phyloP scores from a whole-genome alignment of 129 eudicot species.

The Artemisia tridentata region DNA sequence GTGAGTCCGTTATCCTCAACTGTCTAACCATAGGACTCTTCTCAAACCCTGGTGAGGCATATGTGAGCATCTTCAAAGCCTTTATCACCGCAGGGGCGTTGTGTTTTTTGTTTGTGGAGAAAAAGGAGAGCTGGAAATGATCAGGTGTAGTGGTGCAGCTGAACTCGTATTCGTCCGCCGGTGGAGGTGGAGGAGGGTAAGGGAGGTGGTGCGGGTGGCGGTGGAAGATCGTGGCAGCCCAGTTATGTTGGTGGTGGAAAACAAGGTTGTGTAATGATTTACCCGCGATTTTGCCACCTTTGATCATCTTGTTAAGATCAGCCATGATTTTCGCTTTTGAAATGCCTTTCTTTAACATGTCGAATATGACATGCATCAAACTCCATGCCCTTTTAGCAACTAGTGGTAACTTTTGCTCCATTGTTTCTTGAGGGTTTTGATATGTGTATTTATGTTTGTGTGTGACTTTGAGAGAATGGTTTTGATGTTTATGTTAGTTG shows the following conservation, averaged over 20 bases:
- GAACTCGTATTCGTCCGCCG: slow-evolving; percentile 42
- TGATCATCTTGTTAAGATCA: slow-evolving; percentile 51
- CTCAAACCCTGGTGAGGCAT: slow-evolving; percentile 24
- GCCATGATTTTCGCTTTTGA: slow-evolving; percentile 45
- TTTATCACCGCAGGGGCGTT: neutral
- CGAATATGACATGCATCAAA: slow-evolving; percentile 36
- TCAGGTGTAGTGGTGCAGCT: slow-evolving; percentile 55
- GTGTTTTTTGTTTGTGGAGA: slow-evolving; percentile 30
- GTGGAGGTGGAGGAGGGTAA: slow-evolving; percentile 16
- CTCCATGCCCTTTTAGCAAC: slow-evolving; percentile 45
- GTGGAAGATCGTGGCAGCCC: slow-evolving; percentile 18
- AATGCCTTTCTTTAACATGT: slow-evolving; percentile 58
- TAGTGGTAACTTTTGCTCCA: slow-evolving; percentile 46
- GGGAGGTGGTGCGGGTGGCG: slow-evolving; percentile 35
- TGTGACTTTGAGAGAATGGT: slow-evolving; percentile 5
- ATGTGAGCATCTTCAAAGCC: slow-evolving; percentile 24
- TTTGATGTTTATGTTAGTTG: neutral
- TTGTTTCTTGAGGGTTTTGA: slow-evolving; percentile 31
- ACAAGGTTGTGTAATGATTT: slow-evolving; percentile 54
- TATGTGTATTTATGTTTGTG: neutral
- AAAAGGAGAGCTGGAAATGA: slow-evolving; percentile 21
- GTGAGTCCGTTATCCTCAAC: slow-evolving; percentile 52
- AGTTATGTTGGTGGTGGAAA: slow-evolving; percentile 31
- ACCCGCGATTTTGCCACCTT: slow-evolving; percentile 57
- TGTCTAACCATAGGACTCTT: slow-evolving; percentile 38